phyloP scores from a whole-genome alignment of 768 basidiomycete species.

The Termitomyces sp. region DNA sequence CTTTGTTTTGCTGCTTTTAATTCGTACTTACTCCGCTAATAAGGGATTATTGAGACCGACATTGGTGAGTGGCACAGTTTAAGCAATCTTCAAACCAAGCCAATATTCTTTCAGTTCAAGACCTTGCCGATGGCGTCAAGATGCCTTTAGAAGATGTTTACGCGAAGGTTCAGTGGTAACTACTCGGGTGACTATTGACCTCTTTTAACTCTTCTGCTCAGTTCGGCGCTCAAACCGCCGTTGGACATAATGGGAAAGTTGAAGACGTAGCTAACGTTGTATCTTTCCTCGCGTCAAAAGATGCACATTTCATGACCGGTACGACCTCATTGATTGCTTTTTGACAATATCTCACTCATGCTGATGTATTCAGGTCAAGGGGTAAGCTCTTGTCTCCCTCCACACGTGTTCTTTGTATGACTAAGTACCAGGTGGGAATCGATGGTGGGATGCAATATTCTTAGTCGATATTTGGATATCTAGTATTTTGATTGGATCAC shows the following conservation, averaged over 20 bases:
- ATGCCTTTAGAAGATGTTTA: neutral
- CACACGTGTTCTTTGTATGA: neutral
- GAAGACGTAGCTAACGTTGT: conserved; percentile 32
- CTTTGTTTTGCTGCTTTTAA: neutral
- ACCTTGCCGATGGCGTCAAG: neutral
- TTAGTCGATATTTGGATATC: neutral
- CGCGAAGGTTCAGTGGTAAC: neutral
- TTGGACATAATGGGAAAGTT: conserved; percentile 4
- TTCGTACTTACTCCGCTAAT: neutral
- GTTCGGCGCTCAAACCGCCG: neutral
- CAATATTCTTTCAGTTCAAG: neutral
- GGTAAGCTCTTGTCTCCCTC: neutral
- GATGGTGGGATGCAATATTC: conserved; percentile 9
- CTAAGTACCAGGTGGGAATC: neutral
- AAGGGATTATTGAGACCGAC: conserved; percentile 8
- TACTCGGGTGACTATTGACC: neutral
- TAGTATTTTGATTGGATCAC: no score
- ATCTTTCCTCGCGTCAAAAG: conserved; percentile 32
- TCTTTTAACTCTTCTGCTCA: neutral
- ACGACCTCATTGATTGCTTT: neutral
- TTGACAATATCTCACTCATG: no score
- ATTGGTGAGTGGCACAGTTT: neutral
- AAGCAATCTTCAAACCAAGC: neutral
- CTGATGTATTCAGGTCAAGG: no score
- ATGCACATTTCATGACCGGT: conserved; percentile 32